These are phyloP conservation scores for Erythrobasidium hasegawianum DNA, from an alignment of 1,284 basidiomycete species.

Conservation along the genomic window DNA sequence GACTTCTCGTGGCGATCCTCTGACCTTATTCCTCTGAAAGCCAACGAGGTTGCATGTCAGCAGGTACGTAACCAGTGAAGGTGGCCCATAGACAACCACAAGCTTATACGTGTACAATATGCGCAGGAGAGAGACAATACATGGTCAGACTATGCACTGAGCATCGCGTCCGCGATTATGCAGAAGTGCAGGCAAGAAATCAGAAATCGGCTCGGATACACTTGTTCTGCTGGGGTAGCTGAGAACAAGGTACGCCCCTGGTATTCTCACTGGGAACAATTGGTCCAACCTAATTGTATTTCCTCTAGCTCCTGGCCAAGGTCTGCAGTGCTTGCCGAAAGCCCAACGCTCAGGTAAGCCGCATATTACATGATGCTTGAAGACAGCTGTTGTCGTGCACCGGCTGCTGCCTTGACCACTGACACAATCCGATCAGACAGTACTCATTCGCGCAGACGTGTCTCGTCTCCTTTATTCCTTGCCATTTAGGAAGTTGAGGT, in stretches of 20 bases:
- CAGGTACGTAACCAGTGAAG: no score
- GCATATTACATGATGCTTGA: no score
- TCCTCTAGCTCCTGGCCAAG: conserved; percentile 52
- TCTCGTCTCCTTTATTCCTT: conserved; percentile 74
- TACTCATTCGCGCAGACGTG: conserved; percentile 72
- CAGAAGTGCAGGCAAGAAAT: conserved; percentile 64
- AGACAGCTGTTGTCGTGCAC: no score
- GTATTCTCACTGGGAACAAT: no score
- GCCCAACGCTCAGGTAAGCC: conserved; percentile 61
- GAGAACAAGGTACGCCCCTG: conserved; percentile 80
- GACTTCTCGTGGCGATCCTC: conserved; percentile 60
- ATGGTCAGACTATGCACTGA: conserved; percentile 90
- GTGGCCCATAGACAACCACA: no score
- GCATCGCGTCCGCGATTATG: conserved; percentile 85
- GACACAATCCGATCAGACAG: conserved; percentile 60
- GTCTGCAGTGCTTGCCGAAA: conserved; percentile 85
- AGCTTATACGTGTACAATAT: no score
- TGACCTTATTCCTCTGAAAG: conserved; percentile 56
- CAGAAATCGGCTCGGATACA: conserved; percentile 73
- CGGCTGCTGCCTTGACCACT: neutral
- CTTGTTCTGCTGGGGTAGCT: conserved; percentile 91
- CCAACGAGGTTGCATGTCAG: conserved; percentile 46
- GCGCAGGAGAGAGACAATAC: conserved; percentile 42
- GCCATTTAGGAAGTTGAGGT: conserved; percentile 90
- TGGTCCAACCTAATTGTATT: conserved; percentile 13